These are phyloP conservation scores for Epichloe sp. DNA, from an alignment of 2,329 filamentous ascomycete species.

Conservation along the genomic window DNA sequence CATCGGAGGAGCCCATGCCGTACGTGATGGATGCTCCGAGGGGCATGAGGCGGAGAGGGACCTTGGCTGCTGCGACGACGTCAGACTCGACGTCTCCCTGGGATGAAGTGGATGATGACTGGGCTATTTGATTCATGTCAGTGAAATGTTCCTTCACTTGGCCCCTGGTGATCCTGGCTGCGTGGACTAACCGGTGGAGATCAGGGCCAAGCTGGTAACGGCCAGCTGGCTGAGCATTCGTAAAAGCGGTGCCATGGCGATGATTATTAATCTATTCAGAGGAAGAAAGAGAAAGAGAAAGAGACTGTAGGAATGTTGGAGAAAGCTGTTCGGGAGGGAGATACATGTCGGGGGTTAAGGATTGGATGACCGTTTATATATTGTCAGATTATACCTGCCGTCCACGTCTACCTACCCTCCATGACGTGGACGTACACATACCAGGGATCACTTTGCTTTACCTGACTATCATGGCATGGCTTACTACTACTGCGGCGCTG, in stretches of 20 bases:
- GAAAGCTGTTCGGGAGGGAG: too few species aligned
- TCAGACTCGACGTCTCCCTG: not conserved
- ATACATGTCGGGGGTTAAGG: too few species aligned
- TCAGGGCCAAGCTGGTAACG: conserved; percentile 14
- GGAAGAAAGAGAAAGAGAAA: too few species aligned
- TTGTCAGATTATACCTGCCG: too few species aligned
- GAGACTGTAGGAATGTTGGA: too few species aligned
- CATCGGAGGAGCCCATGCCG: conserved; percentile 21
- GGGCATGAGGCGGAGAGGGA: conserved; percentile 28
- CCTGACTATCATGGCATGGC: too few species aligned
- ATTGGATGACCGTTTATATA: too few species aligned
- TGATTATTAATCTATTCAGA: not conserved
- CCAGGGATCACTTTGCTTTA: too few species aligned
- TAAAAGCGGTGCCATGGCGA: conserved; percentile 6
- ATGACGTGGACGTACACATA: too few species aligned
- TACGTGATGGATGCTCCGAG: conserved; percentile 31
- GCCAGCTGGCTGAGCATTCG: conserved; percentile 7
- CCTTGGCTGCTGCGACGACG: conserved; percentile 7
- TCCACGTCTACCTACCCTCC: too few species aligned
- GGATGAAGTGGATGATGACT: not conserved
- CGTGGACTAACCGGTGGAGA: conserved; percentile 6
- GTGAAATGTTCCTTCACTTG: not conserved
- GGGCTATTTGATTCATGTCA: not conserved
- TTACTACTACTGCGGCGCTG: too few species aligned
- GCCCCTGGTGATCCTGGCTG: not conserved